phyloP scores from a whole-genome alignment of 2,329 filamentous ascomycete genomes.

The Elsinoe perseae region DNA sequence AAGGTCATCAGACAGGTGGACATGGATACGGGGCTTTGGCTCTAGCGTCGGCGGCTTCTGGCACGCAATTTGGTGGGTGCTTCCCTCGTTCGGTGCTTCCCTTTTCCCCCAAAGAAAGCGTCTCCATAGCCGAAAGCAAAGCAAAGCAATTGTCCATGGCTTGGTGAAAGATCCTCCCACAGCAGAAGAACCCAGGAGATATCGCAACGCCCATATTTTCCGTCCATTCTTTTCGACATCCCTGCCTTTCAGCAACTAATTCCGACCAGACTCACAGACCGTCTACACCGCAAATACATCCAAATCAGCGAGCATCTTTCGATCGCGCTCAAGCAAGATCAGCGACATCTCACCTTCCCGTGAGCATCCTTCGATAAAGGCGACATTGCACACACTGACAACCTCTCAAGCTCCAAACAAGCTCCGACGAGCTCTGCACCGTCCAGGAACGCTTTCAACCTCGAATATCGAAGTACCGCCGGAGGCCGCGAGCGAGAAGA shows the following conservation, averaged over 20 bases:
- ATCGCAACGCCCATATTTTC: slow-evolving; percentile 3
- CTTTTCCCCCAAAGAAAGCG: neutral
- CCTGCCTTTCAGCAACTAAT: neutral
- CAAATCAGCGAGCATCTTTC: slow-evolving; percentile 11
- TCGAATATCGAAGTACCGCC: neutral
- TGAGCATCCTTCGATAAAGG: neutral
- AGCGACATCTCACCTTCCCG: slow-evolving; percentile 1
- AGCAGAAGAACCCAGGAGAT: slow-evolving; percentile 8
- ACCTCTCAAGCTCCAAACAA: neutral
- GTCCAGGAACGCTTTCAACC: neutral
- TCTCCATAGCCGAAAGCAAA: slow-evolving; percentile 9
- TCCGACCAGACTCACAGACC: slow-evolving; percentile 1
- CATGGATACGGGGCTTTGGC: slow-evolving; percentile 9
- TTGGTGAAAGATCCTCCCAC: slow-evolving; percentile 9
- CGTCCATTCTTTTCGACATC: neutral
- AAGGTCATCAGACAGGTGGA: neutral
- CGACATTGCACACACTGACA: neutral
- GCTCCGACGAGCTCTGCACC: slow-evolving; percentile 9
- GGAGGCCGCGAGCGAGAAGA: neutral
- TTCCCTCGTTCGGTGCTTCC: neutral
- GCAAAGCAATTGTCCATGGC: slow-evolving; percentile 9
- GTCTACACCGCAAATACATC: slow-evolving; percentile 8
- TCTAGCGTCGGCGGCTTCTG: slow-evolving; percentile 12
- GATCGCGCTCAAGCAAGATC: slow-evolving; percentile 10
- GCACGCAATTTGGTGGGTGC: slow-evolving; percentile 13